phyloP scores from a whole-genome alignment of 2,329 filamentous ascomycete species.

The Boeremia exigua region DNA sequence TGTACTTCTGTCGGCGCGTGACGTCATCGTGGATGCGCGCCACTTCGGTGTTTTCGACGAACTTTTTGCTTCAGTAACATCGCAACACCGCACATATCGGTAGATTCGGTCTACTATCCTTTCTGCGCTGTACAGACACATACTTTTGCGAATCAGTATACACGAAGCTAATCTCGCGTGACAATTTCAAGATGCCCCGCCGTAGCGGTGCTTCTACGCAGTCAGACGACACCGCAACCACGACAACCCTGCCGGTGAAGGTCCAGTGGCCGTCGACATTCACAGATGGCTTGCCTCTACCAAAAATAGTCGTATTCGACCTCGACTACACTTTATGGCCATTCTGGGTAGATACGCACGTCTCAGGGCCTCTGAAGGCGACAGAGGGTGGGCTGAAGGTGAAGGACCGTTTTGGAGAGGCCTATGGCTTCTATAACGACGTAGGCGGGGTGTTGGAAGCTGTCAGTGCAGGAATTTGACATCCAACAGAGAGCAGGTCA shows the following conservation, averaged over 20 bases:
- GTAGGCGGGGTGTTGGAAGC: conserved; percentile 50
- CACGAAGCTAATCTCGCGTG: neutral
- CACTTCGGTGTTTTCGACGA: neutral
- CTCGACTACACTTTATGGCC: conserved; percentile 99
- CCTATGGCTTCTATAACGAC: conserved; percentile 56
- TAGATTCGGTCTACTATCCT: neutral
- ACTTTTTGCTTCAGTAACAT: neutral
- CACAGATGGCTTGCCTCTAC: conserved; percentile 73
- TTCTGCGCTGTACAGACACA: neutral
- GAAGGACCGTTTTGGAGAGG: conserved; percentile 58
- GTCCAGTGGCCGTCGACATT: conserved; percentile 60
- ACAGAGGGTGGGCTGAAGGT: conserved; percentile 53
- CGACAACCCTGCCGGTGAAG: conserved; percentile 45
- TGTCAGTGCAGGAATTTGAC: conserved; percentile 23
- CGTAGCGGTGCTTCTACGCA: conserved; percentile 25
- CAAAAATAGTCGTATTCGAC: conserved; percentile 88
- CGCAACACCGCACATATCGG: neutral
- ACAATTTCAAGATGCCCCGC: conserved; percentile 38
- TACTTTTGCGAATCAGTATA: neutral
- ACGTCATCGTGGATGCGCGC: conserved; percentile 12
- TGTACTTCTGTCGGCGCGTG: neutral
- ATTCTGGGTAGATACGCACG: conserved; percentile 96
- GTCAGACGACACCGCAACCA: conserved; percentile 36
- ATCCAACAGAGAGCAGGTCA: too few species aligned
- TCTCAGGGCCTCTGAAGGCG: conserved; percentile 72